Base-by-base conservation (phyloP, 2,329 filamentous ascomycete genomes). In the Saccharata proteae region DNA sequence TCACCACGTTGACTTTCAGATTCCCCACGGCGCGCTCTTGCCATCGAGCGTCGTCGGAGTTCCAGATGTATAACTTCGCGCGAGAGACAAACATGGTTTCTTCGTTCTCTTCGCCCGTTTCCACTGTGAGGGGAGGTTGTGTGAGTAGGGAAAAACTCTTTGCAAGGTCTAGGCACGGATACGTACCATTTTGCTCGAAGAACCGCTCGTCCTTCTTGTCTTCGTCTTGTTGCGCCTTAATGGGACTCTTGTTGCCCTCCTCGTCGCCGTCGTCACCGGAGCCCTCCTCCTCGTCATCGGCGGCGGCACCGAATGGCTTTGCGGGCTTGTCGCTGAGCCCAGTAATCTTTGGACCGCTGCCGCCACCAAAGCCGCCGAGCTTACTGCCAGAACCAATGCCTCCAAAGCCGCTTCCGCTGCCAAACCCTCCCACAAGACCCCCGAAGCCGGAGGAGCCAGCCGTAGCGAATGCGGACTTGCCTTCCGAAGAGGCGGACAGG, bases 21-120 rank as follows among this genome's bases (percentile, higher is more conserved):
- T 78, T 79, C 26, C 86, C 86, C 4, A 77, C 69, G 9, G 86
- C 86, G 31, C 86, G 76, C 58, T 96, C 88, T 54, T 88, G 88
- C 88, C 88, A 96, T 27, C 75, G 76, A 33, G 71, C 71, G 41
- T 57, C 58, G 19, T 47, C 46, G 40, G 73, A 73, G 41, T 80
- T 74, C 45, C 90, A 80, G 36, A 78, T 71, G 60, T 83, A 96
- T 36, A 96, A 71, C 55, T 92, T 93, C 13, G 83, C 80, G 41
- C 86, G 77, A 37, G 80, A 74, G 26, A 74, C 70, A 48, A 88
- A 71, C 29, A 83, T 60, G 2, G 80, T 88, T 13, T 67, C 66
- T 53, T 96, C 88, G 29, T 75, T 75, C 46, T 85, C 76, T 57
- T 96, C 88, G 34, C 88, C 88, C 30, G 90, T 88, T 51, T 93